Evolutionary conservation across 768 basidiomycete genomes (phyloP), one percentile per base, ranked within the genome.

Genomic region (Ramaria rubella): DNA sequence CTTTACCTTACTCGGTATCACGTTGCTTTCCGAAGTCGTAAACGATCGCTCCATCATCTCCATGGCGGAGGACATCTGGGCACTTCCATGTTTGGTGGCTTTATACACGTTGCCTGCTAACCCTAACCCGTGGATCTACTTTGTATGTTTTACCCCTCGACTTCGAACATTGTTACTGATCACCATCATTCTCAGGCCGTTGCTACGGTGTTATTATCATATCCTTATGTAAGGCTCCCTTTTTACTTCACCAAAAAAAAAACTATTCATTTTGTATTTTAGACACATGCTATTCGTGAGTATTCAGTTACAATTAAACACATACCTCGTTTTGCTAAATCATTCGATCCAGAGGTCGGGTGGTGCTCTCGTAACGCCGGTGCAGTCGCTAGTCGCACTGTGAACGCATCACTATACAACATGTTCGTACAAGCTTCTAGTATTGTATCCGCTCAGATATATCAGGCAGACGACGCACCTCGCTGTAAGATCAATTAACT

Each of bases 291-390:
- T 2, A 78, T 80, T 36, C 77, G 67, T 50, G 24, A 48, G 44
- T 27, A 19, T 3, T 15, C 23, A 12, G 1, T 5, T 7, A 5
- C 21, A 3, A 24, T 23, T 11, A 9, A 33, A 4, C 40, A 24
- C 15, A 40, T 5, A 38, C 26, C 24, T n/a, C 27, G 12, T 5
- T 5, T 48, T 27, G 6, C 23, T 40, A 23, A 51, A n/a, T 77
- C 74, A 59, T 66, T 74, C 4, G 73, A 75, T 57, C 75, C 74
- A 31, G 77, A 79, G 26, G 78, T 81, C 8, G 80, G 68, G 21
- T 83, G 80, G 81, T 80, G 78, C 60, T 82, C 81, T 14, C 76
- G 80, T 27, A 83, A 83, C 57, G 72, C 81, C 0, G 81, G 81
- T 29, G 79, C 75, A 2, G 82, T 83, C 11, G 80, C 81, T 6